Evolutionary conservation across 2,329 filamentous ascomycete species (phyloP).

Genomic region (Hypoxylon sp.): DNA sequence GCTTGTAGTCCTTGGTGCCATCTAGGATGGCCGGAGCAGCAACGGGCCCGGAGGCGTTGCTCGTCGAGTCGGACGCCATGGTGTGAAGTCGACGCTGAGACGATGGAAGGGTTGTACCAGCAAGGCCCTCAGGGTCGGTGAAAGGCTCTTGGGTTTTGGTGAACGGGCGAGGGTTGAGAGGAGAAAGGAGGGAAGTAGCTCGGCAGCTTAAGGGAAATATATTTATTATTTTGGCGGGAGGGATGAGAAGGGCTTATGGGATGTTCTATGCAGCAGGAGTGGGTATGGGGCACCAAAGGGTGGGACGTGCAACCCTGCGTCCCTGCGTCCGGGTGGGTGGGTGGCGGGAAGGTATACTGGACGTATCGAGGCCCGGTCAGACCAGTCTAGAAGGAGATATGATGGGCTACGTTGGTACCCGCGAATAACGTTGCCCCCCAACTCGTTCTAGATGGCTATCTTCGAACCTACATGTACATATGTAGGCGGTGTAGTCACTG

Average conservation of each 20-base stretch:
- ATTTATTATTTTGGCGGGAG: constrained; percentile 34
- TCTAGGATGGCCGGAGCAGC: constrained; percentile 59
- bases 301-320: constrained; percentile 38
- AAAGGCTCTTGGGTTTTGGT: constrained; percentile 29
- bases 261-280: constrained; percentile 25
- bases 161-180: constrained; percentile 32
- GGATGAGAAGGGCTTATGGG: constrained; percentile 17
- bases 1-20: constrained; percentile 56
- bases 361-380: constrained; percentile 23
- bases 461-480: too few species aligned
- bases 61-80: constrained; percentile 49
- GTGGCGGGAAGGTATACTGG: constrained; percentile 34
- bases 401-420: constrained; percentile 26
- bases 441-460: constrained; percentile 14
- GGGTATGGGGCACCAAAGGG: constrained; percentile 41
- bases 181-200: constrained; percentile 14
- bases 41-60: constrained; percentile 53
- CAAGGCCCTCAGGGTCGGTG: constrained; percentile 34
- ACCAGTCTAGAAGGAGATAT: constrained; percentile 12
- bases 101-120: constrained; percentile 51
- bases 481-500: constrained; percentile 27
- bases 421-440: constrained; percentile 16
- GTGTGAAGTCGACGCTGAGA: constrained; percentile 51
- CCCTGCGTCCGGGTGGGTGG: constrained; percentile 25
- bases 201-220: constrained; percentile 31